Evolutionary conservation across 1,139 yeast genomes (phyloP).

Genomic region (Debaryomyces fabryi): DNA sequence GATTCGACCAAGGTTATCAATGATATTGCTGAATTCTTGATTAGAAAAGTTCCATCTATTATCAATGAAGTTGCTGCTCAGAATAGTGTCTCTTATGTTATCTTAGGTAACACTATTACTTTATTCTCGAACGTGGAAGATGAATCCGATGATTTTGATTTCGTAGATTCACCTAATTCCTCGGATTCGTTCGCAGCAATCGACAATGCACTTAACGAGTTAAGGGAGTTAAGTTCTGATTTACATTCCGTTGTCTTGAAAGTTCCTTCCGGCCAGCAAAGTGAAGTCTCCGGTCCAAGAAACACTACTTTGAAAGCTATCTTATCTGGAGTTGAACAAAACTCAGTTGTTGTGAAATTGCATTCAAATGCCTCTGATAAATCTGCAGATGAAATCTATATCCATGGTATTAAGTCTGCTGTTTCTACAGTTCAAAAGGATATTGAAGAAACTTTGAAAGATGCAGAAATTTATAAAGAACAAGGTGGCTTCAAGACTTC

Average conservation of each 20-base stretch:
- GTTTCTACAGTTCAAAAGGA: slow-evolving; percentile 57
- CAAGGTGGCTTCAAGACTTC: slow-evolving; percentile 59
- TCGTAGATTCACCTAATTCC: slow-evolving; percentile 25
- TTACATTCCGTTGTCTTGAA: slow-evolving; percentile 55
- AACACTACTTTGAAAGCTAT: slow-evolving; percentile 58
- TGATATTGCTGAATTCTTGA: slow-evolving; percentile 74
- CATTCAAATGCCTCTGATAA: slow-evolving; percentile 43
- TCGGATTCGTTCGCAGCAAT: slow-evolving; percentile 46
- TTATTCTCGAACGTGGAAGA: slow-evolving; percentile 34
- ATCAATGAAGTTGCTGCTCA: slow-evolving; percentile 50
- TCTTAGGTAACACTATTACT: slow-evolving; percentile 48
- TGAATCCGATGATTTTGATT: slow-evolving; percentile 34
- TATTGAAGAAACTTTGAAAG: slow-evolving; percentile 58
- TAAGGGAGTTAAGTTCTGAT: slow-evolving; percentile 61
- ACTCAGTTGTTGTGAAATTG: slow-evolving; percentile 45
- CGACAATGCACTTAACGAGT: slow-evolving; percentile 50
- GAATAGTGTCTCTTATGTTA: slow-evolving; percentile 57
- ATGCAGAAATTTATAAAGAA: slow-evolving; percentile 63
- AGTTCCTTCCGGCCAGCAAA: slow-evolving; percentile 61
- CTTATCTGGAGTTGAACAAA: slow-evolving; percentile 39
- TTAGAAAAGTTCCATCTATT: slow-evolving; percentile 50
- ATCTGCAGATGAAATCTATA: slow-evolving; percentile 54
- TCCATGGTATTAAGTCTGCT: slow-evolving; percentile 64
- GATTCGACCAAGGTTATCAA: slow-evolving; percentile 56
- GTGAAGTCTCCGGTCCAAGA: slow-evolving; percentile 58